Percentiles rank a stretch among this genome's conserved stretches.
Conservation (phyloP, 441 rosid species). For the Adansonia rubrostipa region DNA sequence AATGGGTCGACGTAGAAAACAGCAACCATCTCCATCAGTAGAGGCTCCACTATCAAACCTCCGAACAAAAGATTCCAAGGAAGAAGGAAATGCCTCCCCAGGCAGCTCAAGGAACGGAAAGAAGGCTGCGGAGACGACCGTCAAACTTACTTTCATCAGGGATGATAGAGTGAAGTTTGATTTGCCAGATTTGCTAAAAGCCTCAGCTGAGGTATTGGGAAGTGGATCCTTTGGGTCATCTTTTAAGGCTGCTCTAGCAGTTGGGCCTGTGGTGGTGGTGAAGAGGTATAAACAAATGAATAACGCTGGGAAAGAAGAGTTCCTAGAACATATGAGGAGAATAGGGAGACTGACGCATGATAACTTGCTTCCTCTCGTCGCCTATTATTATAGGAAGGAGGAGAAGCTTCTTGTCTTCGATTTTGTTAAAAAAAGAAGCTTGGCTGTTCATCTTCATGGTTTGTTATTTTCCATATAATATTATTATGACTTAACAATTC, state of each 20-base stretch:
- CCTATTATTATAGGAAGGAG: slow-evolving; percentile 61
- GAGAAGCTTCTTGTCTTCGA: slow-evolving; percentile 58
- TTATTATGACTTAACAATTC: too few species aligned
- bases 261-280: slow-evolving; percentile 50
- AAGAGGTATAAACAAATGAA: slow-evolving; percentile 64
- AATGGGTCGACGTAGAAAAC: slow-evolving; percentile 30
- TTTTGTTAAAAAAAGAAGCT: slow-evolving; percentile 51
- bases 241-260: slow-evolving; percentile 47
- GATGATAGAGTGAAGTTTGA: slow-evolving; percentile 51
- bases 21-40: slow-evolving; percentile 12
- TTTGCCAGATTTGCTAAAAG: slow-evolving; percentile 54
- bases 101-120: slow-evolving; percentile 14
- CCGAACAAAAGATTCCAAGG: slow-evolving; percentile 42
- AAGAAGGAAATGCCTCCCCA: slow-evolving; percentile 25
- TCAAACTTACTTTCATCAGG: slow-evolving; percentile 48
- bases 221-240: slow-evolving; percentile 62
- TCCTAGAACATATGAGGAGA: slow-evolving; percentile 58
- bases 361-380: slow-evolving; percentile 58
- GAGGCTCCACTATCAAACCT: slow-evolving; percentile 45
- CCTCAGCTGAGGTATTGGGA: slow-evolving; percentile 63
- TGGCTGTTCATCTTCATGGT: slow-evolving; percentile 41
- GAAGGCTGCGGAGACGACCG: slow-evolving; percentile 23
- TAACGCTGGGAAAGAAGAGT: slow-evolving; percentile 50
- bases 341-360: slow-evolving; percentile 50
- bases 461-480: too few species aligned